phyloP scores from a whole-genome alignment of 2,329 filamentous ascomycete genomes.

The Beauveria asiatica region DNA sequence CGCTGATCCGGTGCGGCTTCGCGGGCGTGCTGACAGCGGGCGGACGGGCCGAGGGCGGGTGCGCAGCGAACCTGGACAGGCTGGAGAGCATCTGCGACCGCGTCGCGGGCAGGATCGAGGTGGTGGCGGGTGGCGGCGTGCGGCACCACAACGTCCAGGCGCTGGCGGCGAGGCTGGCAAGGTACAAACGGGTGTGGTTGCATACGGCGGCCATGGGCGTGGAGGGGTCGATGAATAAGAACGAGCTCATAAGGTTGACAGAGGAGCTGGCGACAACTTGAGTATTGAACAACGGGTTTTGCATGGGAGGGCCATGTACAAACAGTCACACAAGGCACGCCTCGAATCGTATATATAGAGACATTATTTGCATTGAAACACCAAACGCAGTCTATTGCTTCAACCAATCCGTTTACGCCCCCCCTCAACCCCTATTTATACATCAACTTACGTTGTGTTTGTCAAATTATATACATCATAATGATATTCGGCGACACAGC shows the following conservation, averaged over 20 bases:
- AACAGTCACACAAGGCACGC: not conserved
- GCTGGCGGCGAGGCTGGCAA: constrained; percentile 17
- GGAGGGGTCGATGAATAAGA: constrained; percentile 18
- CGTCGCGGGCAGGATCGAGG: constrained; percentile 27
- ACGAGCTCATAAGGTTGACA: constrained; percentile 17
- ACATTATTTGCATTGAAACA: not conserved
- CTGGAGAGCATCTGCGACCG: constrained; percentile 29
- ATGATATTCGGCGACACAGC: not conserved
- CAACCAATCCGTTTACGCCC: not conserved
- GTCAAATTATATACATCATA: not conserved
- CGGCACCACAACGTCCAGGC: constrained; percentile 30
- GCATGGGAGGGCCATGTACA: not conserved
- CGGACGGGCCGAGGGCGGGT: constrained; percentile 29
- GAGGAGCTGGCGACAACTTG: not conserved
- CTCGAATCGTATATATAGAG: not conserved
- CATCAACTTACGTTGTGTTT: not conserved
- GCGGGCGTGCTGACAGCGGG: constrained; percentile 45
- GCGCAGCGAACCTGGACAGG: constrained; percentile 28
- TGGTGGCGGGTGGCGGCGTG: constrained; percentile 46
- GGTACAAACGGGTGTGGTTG: constrained; percentile 28
- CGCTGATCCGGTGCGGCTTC: constrained; percentile 37
- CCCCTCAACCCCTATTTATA: constrained; percentile 1
- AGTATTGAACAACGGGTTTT: too few species aligned
- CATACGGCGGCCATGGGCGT: constrained; percentile 38
- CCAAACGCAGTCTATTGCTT: not conserved